Conservation (phyloP, 495 filamentous ascomycete species). For the Neurospora sp. region DNA sequence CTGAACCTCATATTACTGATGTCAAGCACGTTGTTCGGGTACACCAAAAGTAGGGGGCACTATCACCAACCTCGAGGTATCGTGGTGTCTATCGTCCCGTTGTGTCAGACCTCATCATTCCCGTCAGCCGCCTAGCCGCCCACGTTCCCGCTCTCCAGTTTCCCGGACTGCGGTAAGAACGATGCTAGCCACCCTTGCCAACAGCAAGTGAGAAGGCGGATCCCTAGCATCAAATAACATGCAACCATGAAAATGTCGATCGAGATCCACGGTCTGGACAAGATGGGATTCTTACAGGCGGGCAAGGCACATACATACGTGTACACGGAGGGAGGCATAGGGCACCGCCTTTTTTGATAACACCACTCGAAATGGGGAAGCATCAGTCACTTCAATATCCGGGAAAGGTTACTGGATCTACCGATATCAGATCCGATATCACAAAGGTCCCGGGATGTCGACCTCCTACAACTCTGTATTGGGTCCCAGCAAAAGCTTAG, state of each 20-base stretch:
- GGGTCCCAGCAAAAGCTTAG: neutral
- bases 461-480: neutral
- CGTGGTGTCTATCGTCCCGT: neutral
- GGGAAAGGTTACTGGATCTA: neutral
- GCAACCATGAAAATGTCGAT: neutral
- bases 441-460: neutral
- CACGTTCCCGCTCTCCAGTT: neutral
- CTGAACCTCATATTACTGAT: neutral
- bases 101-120: neutral
- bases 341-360: neutral
- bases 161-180: neutral
- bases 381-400: neutral
- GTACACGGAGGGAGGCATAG: neutral
- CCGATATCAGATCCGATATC: neutral
- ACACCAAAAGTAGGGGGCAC: neutral
- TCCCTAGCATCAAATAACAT: neutral
- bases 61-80: neutral
- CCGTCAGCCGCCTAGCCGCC: neutral
- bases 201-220: neutral
- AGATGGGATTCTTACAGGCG: neutral
- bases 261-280: neutral
- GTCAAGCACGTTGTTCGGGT: neutral
- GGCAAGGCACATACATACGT: neutral
- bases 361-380: neutral
- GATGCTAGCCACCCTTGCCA: neutral